Percentiles rank a stretch among this genome's conserved stretches.
Conservation (phyloP, 129 eudicot species). For the Lactuca sativa region DNA sequence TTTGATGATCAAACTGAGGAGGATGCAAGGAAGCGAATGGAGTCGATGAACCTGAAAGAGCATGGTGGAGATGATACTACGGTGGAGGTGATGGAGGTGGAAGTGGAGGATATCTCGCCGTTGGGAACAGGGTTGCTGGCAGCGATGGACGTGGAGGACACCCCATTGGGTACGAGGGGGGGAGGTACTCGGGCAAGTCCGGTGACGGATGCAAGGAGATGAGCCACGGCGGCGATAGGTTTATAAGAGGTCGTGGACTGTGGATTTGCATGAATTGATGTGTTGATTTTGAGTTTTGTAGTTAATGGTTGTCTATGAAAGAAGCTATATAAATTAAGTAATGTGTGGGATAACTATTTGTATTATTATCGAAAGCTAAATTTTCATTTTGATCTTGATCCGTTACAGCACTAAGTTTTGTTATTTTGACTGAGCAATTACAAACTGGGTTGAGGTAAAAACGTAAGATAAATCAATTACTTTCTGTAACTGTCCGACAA, state of each 20-base stretch:
- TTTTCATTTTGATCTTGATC: no score
- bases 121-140: constrained; percentile 28
- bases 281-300: neutral
- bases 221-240: constrained; percentile 1
- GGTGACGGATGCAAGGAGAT: neutral
- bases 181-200: constrained; percentile 22
- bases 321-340: neutral
- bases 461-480: no score
- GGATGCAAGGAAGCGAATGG: constrained; percentile 36
- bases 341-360: neutral
- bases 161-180: constrained; percentile 42
- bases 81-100: neutral
- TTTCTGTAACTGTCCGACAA: no score
- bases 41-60: constrained; percentile 21
- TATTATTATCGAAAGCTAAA: no score
- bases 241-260: neutral
- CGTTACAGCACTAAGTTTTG: no score
- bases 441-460: no score
- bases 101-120: constrained; percentile 26
- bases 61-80: neutral
- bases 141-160: constrained; percentile 39
- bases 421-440: no score
- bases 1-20: constrained; percentile 29
- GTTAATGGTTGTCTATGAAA: neutral
- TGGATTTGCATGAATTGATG: neutral